These are phyloP conservation scores for Staphylotrichum longicolle DNA, from an alignment of 495 filamentous ascomycete species.

Conservation along the genomic window DNA sequence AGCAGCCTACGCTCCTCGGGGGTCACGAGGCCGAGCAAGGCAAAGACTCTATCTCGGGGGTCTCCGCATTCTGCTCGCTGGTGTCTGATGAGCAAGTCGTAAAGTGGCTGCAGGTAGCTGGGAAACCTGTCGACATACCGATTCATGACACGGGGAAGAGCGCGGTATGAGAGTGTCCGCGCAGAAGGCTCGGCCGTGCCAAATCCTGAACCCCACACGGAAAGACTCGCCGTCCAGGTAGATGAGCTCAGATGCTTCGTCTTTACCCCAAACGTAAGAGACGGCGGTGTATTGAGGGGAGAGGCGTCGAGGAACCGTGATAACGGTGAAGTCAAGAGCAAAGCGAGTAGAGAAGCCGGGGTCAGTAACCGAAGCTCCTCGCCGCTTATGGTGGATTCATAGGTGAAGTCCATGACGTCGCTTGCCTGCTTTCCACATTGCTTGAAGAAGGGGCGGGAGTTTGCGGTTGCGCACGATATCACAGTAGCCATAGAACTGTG, in stretches of 20 bases:
- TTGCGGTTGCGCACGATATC: too few relatives aligned
- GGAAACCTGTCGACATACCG: neutral
- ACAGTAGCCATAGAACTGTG: too few relatives aligned
- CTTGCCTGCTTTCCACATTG: too few relatives aligned
- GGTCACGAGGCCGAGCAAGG: neutral
- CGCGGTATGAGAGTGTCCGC: neutral
- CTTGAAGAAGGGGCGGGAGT: too few relatives aligned
- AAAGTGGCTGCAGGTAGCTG: neutral
- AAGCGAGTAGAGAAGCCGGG: neutral
- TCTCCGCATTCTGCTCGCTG: neutral
- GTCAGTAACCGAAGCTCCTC: neutral
- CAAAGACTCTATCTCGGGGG: neutral
- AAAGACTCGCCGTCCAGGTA: neutral
- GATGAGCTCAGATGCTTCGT: neutral
- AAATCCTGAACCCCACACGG: neutral
- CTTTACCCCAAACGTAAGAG: neutral
- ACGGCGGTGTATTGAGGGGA: neutral
- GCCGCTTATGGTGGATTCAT: neutral
- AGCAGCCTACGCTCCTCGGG: neutral
- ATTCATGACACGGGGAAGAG: neutral
- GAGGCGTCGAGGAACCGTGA: neutral
- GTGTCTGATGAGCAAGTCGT: neutral
- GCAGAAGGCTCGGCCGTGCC: neutral
- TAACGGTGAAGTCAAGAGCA: neutral
- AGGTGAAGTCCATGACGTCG: neutral